A percentile compares a stretch with the other conserved stretches of the same genome.
phyloP scores from a whole-genome alignment of 139 green algal genomes.

The Tetradesmus lagerheimii region DNA sequence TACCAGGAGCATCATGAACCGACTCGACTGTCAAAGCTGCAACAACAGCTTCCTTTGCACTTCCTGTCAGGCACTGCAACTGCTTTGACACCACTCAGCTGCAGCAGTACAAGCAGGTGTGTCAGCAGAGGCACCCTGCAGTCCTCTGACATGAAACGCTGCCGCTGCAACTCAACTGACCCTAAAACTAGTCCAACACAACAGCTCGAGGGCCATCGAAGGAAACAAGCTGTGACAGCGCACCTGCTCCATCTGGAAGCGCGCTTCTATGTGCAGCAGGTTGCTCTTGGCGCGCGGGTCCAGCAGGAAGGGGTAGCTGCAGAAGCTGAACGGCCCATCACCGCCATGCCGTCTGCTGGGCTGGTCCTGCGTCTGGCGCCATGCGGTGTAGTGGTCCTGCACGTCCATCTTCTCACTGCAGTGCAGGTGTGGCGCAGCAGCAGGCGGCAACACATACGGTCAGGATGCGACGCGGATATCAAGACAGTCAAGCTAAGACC shows the following conservation, averaged over 20 bases:
- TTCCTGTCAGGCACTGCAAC: background rate
- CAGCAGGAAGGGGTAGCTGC: conserved; percentile 94
- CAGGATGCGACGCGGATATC: background rate
- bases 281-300: conserved; percentile 90
- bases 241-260: conserved; percentile 82
- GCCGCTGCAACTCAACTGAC: no score
- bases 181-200: background rate
- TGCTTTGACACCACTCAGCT: background rate
- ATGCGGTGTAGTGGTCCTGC: conserved; percentile 92
- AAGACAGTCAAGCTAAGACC: no score
- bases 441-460: background rate
- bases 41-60: background rate
- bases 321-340: conserved; percentile 92
- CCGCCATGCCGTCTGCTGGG: conserved; percentile 37
- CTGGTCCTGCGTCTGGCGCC: conserved; percentile 82
- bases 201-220: background rate
- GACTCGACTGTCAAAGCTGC: background rate
- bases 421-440: conserved; percentile 9
- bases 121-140: background rate
- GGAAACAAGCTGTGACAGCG: background rate
- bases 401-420: conserved; percentile 91
- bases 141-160: no score
- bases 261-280: conserved; percentile 85
- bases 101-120: background rate
- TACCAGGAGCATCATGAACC: background rate